Conservation (phyloP, 495 filamentous ascomycete species). For the Lasiosphaeria miniovina region DNA sequence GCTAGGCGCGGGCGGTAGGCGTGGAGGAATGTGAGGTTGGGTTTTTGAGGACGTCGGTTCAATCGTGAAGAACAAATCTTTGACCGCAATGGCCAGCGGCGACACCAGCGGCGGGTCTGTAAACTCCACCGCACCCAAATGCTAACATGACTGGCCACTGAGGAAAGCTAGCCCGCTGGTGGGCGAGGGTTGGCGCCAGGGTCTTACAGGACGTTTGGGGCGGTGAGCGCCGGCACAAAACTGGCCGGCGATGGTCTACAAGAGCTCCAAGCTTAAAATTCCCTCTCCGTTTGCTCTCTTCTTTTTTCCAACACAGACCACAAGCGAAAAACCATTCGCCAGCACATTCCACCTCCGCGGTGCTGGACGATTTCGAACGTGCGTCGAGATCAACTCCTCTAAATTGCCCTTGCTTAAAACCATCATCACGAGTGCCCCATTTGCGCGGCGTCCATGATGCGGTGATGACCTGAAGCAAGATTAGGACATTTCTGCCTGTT, state of each 20-base stretch:
- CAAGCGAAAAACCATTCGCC: constrained; percentile 85
- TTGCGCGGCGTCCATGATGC: constrained; percentile 82
- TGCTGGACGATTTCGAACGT: constrained; percentile 83
- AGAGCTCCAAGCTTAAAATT: constrained; percentile 21
- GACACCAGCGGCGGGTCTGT: constrained; percentile 17
- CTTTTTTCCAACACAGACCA: constrained; percentile 68
- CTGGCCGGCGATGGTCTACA: constrained; percentile 6
- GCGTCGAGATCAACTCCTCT: constrained; percentile 54
- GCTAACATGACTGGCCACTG: constrained; percentile 19
- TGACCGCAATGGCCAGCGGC: constrained; percentile 20
- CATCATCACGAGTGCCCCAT: constrained; percentile 94
- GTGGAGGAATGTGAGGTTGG: constrained; percentile 12
- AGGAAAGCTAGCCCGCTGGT: constrained; percentile 2
- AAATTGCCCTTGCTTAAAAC: constrained; percentile 86
- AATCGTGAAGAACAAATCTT: constrained; percentile 26
- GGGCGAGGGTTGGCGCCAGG: not conserved
- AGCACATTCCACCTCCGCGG: constrained; percentile 56
- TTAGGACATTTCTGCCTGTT: constrained; percentile 35
- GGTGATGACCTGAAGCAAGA: constrained; percentile 90
- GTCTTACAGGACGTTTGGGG: constrained; percentile 22
- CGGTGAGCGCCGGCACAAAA: constrained; percentile 25
- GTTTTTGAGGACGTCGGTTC: constrained; percentile 20
- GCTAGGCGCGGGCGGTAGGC: constrained; percentile 1
- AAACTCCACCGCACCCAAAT: constrained; percentile 9
- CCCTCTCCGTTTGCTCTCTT: constrained; percentile 30